These are phyloP conservation scores for Pisolithus microcarpus DNA, from an alignment of 768 basidiomycete genomes.

Conservation along the genomic window DNA sequence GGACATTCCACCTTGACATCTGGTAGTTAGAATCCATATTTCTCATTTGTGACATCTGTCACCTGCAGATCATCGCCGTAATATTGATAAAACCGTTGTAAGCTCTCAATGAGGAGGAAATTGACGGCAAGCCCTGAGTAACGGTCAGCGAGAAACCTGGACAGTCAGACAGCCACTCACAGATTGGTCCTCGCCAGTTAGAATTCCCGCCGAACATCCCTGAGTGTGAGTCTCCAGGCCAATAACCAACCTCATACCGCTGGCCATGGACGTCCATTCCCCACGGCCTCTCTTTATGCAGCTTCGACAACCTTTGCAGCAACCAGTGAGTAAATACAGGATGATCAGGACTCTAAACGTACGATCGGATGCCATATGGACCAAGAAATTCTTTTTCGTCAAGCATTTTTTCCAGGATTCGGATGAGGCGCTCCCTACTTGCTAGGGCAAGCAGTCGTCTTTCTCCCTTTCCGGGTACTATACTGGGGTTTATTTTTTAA, in stretches of 20 bases:
- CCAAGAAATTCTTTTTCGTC: conserved; percentile 96
- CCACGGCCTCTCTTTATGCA: conserved; percentile 90
- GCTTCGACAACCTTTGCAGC: conserved; percentile 65
- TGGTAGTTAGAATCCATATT: neutral
- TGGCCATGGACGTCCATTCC: conserved; percentile 91
- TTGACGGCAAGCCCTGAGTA: conserved; percentile 86
- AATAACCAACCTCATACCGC: conserved; percentile 87
- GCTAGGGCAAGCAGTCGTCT: conserved; percentile 84
- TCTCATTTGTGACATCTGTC: neutral
- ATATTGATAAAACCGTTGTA: conserved; percentile 97
- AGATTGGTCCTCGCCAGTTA: conserved; percentile 94
- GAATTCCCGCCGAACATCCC: conserved; percentile 99
- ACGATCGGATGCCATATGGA: conserved; percentile 95
- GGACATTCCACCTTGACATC: conserved; percentile 77
- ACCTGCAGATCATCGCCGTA: conserved; percentile 86
- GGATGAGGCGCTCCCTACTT: conserved; percentile 81
- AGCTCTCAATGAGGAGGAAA: conserved; percentile 89
- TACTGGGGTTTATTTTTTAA: conserved; percentile 1
- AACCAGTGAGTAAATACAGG: conserved; percentile 6
- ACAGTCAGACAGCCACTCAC: conserved; percentile 32
- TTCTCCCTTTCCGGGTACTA: conserved; percentile 67
- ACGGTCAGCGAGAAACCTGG: neutral
- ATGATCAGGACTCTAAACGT: conserved; percentile 26
- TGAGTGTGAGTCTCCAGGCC: conserved; percentile 95
- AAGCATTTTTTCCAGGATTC: conserved; percentile 92